Conservation (phyloP, 1,139 yeast species). For the Scheffersomyces lignicola region DNA sequence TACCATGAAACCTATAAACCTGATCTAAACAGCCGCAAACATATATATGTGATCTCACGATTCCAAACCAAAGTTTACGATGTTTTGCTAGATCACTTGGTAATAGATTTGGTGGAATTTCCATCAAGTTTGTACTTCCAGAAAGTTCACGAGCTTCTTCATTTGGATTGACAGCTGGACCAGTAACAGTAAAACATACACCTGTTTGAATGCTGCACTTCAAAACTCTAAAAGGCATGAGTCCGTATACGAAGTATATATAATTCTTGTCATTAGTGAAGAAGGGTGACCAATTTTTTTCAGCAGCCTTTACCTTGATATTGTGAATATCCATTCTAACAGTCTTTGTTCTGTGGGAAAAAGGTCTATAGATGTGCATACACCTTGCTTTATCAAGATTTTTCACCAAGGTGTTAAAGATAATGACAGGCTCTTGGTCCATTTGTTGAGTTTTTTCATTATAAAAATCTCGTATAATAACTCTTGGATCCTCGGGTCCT, state of each 20-base stretch:
- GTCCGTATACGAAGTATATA: slow-evolving; percentile 11
- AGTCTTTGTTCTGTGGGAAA: slow-evolving; percentile 20
- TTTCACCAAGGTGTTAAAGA: no score
- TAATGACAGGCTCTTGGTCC: slow-evolving; percentile 25
- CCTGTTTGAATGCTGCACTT: slow-evolving; percentile 17
- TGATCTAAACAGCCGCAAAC: slow-evolving; percentile 15
- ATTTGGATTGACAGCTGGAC: slow-evolving; percentile 14
- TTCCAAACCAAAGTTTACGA: slow-evolving; percentile 16
- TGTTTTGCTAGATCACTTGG: slow-evolving; percentile 4
- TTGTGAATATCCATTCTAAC: slow-evolving; percentile 24
- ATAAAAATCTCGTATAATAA: slow-evolving; percentile 30
- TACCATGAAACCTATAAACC: slow-evolving; percentile 18
- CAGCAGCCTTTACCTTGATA: not conserved
- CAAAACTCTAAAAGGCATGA: slow-evolving; percentile 18
- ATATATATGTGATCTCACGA: slow-evolving; percentile 15
- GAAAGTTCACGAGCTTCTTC: slow-evolving; percentile 17
- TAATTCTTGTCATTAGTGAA: not conserved
- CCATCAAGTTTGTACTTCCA: slow-evolving; percentile 18
- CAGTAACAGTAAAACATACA: slow-evolving; percentile 14
- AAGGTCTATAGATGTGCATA: slow-evolving; percentile 33
- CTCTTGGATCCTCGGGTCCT: slow-evolving; percentile 48
- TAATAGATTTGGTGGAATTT: slow-evolving; percentile 9
- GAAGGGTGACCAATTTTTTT: slow-evolving; percentile 1
- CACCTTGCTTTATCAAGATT: slow-evolving; percentile 36
- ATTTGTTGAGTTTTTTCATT: slow-evolving; percentile 20